Percentiles rank a stretch among this genome's conserved stretches.
Conservation (phyloP, 805 yeast genomes). For the Kodamaea nitidulidarum region DNA sequence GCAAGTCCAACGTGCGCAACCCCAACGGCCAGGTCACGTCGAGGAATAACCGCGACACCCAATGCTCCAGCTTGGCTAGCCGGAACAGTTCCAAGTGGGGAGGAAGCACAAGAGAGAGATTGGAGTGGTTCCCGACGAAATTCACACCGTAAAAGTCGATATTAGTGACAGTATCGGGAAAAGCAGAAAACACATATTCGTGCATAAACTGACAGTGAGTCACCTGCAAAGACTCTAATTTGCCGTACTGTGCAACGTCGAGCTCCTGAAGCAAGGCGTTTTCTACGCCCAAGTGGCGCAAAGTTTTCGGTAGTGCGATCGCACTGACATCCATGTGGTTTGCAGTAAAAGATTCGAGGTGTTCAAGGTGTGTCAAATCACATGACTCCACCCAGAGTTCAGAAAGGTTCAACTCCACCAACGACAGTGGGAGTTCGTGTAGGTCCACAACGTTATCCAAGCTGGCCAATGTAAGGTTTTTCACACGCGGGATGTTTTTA, state of each 20-base stretch:
- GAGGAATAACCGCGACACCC: background rate
- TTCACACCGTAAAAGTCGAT: background rate
- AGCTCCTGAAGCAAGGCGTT: background rate
- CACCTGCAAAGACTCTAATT: background rate
- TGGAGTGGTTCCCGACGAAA: background rate
- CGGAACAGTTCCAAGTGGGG: background rate
- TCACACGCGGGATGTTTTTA: background rate
- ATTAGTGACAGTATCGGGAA: background rate
- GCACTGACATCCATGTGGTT: background rate
- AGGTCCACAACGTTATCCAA: background rate
- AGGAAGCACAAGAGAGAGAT: background rate
- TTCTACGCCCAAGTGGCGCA: background rate
- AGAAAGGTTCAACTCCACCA: background rate
- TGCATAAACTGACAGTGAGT: constrained; percentile 1
- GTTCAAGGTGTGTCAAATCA: background rate
- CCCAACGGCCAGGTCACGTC: background rate
- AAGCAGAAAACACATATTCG: background rate
- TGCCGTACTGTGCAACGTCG: background rate
- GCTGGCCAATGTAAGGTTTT: background rate
- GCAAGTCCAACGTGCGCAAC: background rate
- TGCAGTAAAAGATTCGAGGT: background rate
- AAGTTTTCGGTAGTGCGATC: background rate
- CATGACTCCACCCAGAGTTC: background rate
- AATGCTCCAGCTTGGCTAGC: background rate
- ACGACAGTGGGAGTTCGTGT: background rate